phyloP scores from a whole-genome alignment of 2,329 filamentous ascomycete species.

The Daldinia sp. region DNA sequence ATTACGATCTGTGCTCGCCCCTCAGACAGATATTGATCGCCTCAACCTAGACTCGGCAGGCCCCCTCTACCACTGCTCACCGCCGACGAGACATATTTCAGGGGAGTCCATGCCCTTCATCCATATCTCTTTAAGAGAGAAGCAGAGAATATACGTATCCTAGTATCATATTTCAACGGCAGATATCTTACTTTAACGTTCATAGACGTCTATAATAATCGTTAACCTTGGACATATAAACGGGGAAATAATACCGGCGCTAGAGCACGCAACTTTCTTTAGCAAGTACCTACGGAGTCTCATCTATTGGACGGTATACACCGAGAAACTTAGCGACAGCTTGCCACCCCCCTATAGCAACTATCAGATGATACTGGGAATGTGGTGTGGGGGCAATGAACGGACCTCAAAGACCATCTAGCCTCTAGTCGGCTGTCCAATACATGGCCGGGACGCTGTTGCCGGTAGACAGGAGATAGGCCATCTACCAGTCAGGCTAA shows the following conservation, averaged over 20 bases:
- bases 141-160: neutral
- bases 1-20: slow-evolving; percentile 1
- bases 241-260: slow-evolving; percentile 4
- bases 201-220: neutral
- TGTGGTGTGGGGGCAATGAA: slow-evolving; percentile 18
- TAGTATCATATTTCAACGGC: neutral
- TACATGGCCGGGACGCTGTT: neutral
- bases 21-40: neutral
- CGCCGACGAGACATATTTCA: neutral
- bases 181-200: neutral
- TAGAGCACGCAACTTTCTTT: neutral
- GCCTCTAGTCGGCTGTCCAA: slow-evolving; percentile 2
- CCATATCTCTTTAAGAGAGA: neutral
- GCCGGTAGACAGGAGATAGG: slow-evolving; percentile 9
- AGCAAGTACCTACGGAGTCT: neutral
- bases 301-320: neutral
- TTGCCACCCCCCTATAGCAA: slow-evolving; percentile 14
- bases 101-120: neutral
- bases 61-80: neutral
- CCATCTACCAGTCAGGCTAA: slow-evolving; percentile 7
- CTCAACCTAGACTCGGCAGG: neutral
- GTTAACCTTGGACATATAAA: slow-evolving; percentile 10
- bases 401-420: neutral
- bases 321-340: slow-evolving; percentile 1
- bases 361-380: slow-evolving; percentile 20